Conservation (phyloP, 2,329 filamentous ascomycete species). For the Curvularia spicifera region DNA sequence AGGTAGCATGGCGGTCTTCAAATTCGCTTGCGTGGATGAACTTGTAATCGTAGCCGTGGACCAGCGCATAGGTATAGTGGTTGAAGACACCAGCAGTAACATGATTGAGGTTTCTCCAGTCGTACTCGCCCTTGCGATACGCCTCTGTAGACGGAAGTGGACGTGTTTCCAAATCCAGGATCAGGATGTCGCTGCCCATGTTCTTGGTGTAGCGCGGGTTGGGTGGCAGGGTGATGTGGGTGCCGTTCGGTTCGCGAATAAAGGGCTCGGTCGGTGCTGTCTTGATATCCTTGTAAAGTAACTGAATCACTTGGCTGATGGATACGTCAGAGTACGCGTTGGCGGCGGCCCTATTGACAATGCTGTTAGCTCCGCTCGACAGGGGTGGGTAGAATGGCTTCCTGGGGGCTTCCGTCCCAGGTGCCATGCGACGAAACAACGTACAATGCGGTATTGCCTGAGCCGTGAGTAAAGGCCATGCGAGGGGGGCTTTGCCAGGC, state of each 20-base stretch:
- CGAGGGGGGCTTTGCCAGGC: conserved; percentile 42
- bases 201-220: conserved; percentile 43
- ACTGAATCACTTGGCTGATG: conserved; percentile 42
- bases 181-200: conserved; percentile 45
- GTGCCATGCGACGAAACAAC: conserved; percentile 13
- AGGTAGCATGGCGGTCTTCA: conserved; percentile 53
- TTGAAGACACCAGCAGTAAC: conserved; percentile 48
- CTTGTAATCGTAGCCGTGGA: conserved; percentile 60
- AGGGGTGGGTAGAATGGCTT: not conserved
- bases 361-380: conserved; percentile 21
- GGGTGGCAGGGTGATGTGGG: conserved; percentile 37
- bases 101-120: conserved; percentile 48
- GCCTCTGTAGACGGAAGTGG: conserved; percentile 41
- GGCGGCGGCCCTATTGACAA: conserved; percentile 28
- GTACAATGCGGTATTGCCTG: conserved; percentile 38
- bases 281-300: conserved; percentile 43
- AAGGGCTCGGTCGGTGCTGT: conserved; percentile 35
- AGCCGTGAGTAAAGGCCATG: conserved; percentile 31
- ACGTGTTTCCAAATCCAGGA: conserved; percentile 48
- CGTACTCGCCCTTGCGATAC: conserved; percentile 41
- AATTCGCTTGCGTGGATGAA: conserved; percentile 53
- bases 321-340: conserved; percentile 31
- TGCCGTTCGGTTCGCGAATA: conserved; percentile 43
- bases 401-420: not conserved
- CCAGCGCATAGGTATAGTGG: conserved; percentile 50